These are phyloP conservation scores for Phytopythium montanum DNA, from an alignment of 352 stramenopile species.

Conservation along the genomic window DNA sequence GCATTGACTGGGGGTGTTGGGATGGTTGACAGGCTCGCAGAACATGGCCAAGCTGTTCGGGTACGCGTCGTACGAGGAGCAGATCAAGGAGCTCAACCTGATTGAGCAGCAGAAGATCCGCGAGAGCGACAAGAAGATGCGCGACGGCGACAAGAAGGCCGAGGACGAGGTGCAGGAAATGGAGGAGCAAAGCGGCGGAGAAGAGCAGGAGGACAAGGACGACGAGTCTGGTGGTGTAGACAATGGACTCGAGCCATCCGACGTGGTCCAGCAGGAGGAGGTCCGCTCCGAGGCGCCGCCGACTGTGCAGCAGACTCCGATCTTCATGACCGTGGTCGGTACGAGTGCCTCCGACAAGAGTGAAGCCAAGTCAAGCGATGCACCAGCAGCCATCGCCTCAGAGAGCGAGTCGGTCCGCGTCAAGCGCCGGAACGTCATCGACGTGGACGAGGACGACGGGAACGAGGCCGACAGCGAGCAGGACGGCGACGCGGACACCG, in stretches of 20 bases:
- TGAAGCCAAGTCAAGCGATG: not conserved
- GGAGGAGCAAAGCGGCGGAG: conserved; percentile 4
- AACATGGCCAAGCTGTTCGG: conserved; percentile 77
- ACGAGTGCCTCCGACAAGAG: not conserved
- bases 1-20: not conserved
- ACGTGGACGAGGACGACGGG: conserved; percentile 46
- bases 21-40: conserved; percentile 24
- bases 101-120: conserved; percentile 62
- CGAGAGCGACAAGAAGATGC: conserved; percentile 26
- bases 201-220: conserved; percentile 11
- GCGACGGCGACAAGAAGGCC: conserved; percentile 10
- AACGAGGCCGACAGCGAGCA: conserved; percentile 64
- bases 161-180: conserved; percentile 13
- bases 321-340: not conserved
- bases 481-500: conserved; percentile 29
- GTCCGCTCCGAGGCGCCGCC: not conserved
- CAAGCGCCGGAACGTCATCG: conserved; percentile 40
- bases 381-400: not conserved
- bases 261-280: not conserved
- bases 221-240: not conserved
- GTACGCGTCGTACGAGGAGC: conserved; percentile 67
- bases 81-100: conserved; percentile 61
- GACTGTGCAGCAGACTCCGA: not conserved
- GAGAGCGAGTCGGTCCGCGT: conserved; percentile 1
- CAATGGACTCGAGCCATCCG: not conserved